phyloP scores from a whole-genome alignment of 441 rosid species.

The Metrosideros polymorpha region DNA sequence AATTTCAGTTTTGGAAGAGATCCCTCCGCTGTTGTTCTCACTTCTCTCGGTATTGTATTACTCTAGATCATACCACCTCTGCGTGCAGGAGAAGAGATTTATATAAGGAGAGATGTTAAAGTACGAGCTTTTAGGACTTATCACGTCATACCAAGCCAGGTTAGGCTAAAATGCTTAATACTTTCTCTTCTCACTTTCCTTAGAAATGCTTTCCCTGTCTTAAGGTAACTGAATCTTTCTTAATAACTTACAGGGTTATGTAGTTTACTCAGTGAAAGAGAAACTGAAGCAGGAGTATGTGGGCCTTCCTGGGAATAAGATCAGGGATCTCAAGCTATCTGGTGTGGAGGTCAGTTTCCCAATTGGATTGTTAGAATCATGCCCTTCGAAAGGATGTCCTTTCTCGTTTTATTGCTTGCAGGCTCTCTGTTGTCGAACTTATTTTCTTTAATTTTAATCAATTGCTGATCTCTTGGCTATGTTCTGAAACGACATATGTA shows the following conservation, averaged over 20 bases:
- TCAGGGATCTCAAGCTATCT: constrained; percentile 62
- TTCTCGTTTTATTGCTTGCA: neutral
- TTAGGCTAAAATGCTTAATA: neutral
- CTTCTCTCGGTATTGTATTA: neutral
- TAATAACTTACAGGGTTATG: constrained; percentile 57
- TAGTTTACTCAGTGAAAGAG: constrained; percentile 63
- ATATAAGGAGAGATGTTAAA: constrained; percentile 64
- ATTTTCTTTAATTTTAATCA: neutral
- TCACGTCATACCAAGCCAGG: constrained; percentile 90
- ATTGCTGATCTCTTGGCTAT: neutral
- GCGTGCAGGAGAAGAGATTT: constrained; percentile 72
- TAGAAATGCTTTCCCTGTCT: neutral
- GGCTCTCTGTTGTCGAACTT: neutral
- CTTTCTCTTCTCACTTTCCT: neutral
- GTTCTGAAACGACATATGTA: neutral
- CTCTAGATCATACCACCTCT: constrained; percentile 10
- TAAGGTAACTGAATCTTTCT: neutral
- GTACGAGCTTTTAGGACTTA: constrained; percentile 88
- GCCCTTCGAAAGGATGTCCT: neutral
- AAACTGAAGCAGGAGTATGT: constrained; percentile 72
- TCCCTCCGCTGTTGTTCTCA: neutral
- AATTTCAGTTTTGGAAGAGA: neutral
- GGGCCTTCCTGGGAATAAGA: constrained; percentile 61
- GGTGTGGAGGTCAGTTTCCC: constrained; percentile 65
- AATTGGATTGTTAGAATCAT: neutral